Percentiles rank a stretch among this genome's conserved stretches.
These are phyloP conservation scores for Oryza nivara DNA, from an alignment of 176 grass and related monocot genomes.

Conservation along the genomic window DNA sequence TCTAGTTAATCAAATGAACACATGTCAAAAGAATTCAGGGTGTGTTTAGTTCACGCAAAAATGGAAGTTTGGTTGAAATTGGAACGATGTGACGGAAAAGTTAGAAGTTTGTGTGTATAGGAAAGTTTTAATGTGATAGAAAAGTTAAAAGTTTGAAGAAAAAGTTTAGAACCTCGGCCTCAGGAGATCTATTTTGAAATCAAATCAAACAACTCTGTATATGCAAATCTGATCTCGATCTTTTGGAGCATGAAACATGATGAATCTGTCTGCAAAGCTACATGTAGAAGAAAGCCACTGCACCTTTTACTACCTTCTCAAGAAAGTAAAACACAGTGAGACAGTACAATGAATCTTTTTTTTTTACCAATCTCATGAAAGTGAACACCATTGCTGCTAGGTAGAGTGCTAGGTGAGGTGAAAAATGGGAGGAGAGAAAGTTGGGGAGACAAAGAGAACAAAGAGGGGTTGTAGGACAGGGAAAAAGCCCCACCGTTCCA, in stretches of 20 bases:
- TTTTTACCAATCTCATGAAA: conserved; percentile 32
- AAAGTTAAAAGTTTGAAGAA: too few relatives aligned
- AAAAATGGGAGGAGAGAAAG: background rate
- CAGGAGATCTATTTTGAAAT: too few relatives aligned
- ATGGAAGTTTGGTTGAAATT: too few relatives aligned
- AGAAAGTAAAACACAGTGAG: conserved; percentile 36
- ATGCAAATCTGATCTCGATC: background rate
- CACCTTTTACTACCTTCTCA: conserved; percentile 38
- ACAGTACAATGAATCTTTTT: conserved; percentile 22
- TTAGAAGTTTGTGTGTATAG: too few relatives aligned
- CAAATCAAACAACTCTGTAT: background rate
- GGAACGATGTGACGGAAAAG: too few relatives aligned
- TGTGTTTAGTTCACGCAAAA: too few relatives aligned
- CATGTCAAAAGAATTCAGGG: too few relatives aligned
- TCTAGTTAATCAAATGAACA: background rate
- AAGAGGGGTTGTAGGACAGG: conserved; percentile 18
- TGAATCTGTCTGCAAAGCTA: conserved; percentile 29
- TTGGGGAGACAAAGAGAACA: conserved; percentile 46
- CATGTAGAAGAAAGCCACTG: conserved; percentile 9
- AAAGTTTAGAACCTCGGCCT: too few relatives aligned
- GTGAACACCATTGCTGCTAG: background rate
- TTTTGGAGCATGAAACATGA: conserved; percentile 21
- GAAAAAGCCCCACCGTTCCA: conserved; percentile 35
- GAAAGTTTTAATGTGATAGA: too few relatives aligned
- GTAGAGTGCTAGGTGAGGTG: background rate